Conservation (phyloP, 2,329 filamentous ascomycete genomes). For the Endoconidiophora polonica region DNA sequence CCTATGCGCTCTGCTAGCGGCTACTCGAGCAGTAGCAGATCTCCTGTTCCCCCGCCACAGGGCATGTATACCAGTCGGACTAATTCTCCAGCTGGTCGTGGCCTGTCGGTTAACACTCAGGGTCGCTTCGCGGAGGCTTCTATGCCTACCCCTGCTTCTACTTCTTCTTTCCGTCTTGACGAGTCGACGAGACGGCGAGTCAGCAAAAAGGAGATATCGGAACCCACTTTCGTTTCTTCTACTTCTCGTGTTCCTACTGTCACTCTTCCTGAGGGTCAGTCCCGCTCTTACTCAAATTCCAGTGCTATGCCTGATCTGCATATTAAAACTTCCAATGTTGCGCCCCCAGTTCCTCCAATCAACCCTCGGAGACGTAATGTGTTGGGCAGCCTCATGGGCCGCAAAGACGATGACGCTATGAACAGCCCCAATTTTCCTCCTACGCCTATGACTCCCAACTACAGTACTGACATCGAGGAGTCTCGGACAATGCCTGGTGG, state of each 20-base stretch:
- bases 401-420: constrained; percentile 9
- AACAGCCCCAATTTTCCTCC: constrained; percentile 9
- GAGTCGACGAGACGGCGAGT: constrained; percentile 27
- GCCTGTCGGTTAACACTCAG: not conserved
- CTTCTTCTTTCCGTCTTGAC: constrained; percentile 19
- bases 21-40: constrained; percentile 2
- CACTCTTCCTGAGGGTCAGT: constrained; percentile 21
- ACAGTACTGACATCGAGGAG: constrained; percentile 2
- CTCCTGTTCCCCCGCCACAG: constrained; percentile 1
- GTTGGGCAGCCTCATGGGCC: constrained; percentile 19
- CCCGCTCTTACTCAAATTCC: constrained; percentile 22
- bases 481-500: constrained; percentile 8
- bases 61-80: constrained; percentile 11
- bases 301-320: constrained; percentile 24
- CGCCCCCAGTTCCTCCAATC: constrained; percentile 40
- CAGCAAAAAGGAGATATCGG: constrained; percentile 32
- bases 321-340: constrained; percentile 22
- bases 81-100: constrained; percentile 5
- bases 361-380: constrained; percentile 37
- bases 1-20: constrained; percentile 5
- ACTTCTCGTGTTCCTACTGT: constrained; percentile 29
- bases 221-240: constrained; percentile 31
- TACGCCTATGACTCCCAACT: constrained; percentile 5
- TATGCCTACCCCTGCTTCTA: not conserved
- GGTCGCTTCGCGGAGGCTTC: constrained; percentile 15